Percentiles rank a stretch among this genome's conserved stretches.
Conservation (phyloP, 179 eudicot genomes). For the Patellifolia procumbens region DNA sequence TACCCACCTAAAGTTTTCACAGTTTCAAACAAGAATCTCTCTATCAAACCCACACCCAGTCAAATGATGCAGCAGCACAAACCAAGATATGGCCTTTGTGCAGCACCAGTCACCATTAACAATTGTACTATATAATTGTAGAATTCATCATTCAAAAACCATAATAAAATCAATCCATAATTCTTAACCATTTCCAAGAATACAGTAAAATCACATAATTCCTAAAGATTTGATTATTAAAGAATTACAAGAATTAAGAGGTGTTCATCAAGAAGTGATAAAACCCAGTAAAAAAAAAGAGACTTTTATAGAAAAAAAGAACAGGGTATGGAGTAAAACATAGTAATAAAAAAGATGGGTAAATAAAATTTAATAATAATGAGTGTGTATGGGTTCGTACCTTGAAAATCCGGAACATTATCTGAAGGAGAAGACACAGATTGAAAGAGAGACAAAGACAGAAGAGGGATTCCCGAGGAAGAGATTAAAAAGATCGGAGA, state of each 20-base stretch:
- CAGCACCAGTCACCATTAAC: background rate
- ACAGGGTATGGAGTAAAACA: too few species aligned
- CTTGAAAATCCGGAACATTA: slow-evolving; percentile 27
- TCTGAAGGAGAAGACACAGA: slow-evolving; percentile 23
- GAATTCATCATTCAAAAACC: background rate
- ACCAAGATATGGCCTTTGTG: background rate
- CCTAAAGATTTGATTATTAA: background rate
- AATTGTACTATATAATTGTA: background rate
- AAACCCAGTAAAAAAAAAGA: background rate
- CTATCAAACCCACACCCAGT: slow-evolving; percentile 25
- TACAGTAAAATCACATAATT: background rate
- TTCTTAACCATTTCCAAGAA: background rate
- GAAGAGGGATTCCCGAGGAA: slow-evolving; percentile 9
- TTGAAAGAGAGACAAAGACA: background rate
- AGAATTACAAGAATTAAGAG: too few species aligned
- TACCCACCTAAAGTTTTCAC: slow-evolving; percentile 60
- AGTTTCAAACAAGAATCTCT: slow-evolving; percentile 58
- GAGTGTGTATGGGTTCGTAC: background rate
- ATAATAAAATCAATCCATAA: background rate
- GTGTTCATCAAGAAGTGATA: background rate
- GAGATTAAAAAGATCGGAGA: slow-evolving; percentile 11
- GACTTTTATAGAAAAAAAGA: background rate
- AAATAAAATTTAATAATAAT: background rate
- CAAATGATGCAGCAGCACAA: background rate
- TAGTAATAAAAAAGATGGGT: background rate